Percentiles rank a stretch among this genome's conserved stretches.
phyloP scores from a whole-genome alignment of 768 basidiomycete species.

The Lanmaoa pseudosensibilis region DNA sequence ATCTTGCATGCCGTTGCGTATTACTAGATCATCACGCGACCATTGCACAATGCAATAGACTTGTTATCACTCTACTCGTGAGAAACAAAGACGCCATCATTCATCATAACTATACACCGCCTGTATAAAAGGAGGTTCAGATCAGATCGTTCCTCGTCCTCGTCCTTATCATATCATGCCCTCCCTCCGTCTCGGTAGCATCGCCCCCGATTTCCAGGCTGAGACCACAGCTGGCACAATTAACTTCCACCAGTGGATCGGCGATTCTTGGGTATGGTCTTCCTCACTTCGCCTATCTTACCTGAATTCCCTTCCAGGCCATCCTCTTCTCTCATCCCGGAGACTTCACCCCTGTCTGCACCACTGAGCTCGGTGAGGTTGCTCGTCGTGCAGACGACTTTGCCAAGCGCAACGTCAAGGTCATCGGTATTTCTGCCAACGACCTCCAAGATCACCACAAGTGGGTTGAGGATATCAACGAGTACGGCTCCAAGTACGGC shows the following conservation, averaged over 20 bases:
- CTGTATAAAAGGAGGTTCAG: constrained; percentile 3
- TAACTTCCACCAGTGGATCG: constrained; percentile 93
- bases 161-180: constrained; percentile 34
- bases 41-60: constrained; percentile 27
- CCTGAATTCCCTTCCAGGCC: constrained; percentile 45
- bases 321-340: constrained; percentile 95
- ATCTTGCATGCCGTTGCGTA: constrained; percentile 89
- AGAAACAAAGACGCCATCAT: constrained; percentile 62
- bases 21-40: constrained; percentile 53
- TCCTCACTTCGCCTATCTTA: neutral
- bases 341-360: constrained; percentile 91
- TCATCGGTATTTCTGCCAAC: constrained; percentile 94
- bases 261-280: constrained; percentile 72
- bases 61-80: constrained; percentile 42
- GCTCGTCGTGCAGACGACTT: constrained; percentile 87
- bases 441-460: constrained; percentile 76
- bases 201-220: constrained; percentile 90
- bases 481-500: constrained; percentile 65
- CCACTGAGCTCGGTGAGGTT: constrained; percentile 96
- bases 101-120: constrained; percentile 18
- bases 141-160: constrained; percentile 5
- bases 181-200: constrained; percentile 78
- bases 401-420: constrained; percentile 82
- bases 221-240: constrained; percentile 85
- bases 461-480: constrained; percentile 90